Evolutionary conservation across 1,284 basidiomycete species (phyloP).

Genomic region (Mixia osmundae): DNA sequence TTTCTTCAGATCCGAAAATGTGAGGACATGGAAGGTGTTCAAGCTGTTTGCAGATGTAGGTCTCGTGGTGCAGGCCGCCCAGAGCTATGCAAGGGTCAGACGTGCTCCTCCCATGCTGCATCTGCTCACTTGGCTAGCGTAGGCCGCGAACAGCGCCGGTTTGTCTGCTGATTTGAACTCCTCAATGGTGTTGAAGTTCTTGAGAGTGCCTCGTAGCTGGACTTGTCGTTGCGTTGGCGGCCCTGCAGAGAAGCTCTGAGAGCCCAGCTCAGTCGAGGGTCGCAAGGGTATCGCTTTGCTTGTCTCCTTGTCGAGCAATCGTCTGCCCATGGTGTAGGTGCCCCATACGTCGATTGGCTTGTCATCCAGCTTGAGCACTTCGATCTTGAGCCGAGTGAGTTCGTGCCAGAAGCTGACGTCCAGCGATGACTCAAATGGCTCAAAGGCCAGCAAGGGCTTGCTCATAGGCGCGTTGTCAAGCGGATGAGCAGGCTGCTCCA

Average conservation of each 20-base stretch:
- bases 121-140: slow-evolving; percentile 8
- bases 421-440: slow-evolving; percentile 62
- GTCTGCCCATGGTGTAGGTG: slow-evolving; percentile 44
- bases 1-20: slow-evolving; percentile 91
- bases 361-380: slow-evolving; percentile 65
- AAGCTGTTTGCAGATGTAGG: slow-evolving; percentile 22
- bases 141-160: slow-evolving; percentile 37
- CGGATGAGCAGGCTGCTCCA: too few species aligned
- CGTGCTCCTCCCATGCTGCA: neutral
- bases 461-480: too few species aligned
- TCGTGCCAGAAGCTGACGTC: slow-evolving; percentile 85
- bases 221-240: slow-evolving; percentile 13
- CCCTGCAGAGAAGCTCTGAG: too few species aligned
- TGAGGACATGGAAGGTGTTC: slow-evolving; percentile 63
- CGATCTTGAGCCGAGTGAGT: slow-evolving; percentile 69
- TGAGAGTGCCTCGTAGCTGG: slow-evolving; percentile 39
- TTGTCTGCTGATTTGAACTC: slow-evolving; percentile 84
- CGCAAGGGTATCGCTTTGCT: slow-evolving; percentile 23
- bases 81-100: slow-evolving; percentile 2
- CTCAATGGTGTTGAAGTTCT: slow-evolving; percentile 72
- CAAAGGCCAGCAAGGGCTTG: slow-evolving; percentile 45
- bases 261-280: too few species aligned
- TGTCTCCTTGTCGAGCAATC: slow-evolving; percentile 47
- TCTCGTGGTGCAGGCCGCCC: slow-evolving; percentile 10
- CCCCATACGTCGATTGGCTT: slow-evolving; percentile 39